Evolutionary conservation across 2,329 filamentous ascomycete species (phyloP).

Genomic region (Alternaria postmessia): DNA sequence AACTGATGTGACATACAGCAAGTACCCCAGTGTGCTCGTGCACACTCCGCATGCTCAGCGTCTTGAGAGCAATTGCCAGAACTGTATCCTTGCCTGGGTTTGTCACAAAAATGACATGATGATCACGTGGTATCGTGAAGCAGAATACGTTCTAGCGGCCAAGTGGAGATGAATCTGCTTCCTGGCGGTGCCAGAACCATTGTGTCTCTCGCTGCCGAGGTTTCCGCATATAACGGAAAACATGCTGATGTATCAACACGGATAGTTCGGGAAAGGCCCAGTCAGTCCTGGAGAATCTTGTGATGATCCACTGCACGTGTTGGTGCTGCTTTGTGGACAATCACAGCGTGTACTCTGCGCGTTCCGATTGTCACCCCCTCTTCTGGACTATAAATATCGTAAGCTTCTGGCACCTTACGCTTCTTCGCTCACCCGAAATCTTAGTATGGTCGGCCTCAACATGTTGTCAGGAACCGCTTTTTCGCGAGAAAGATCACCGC

Average conservation of each 20-base stretch:
- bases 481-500: too few relatives aligned
- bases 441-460: too few relatives aligned
- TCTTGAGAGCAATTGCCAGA: background rate
- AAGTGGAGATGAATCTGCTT: background rate
- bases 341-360: background rate
- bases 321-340: background rate
- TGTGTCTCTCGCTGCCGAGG: background rate
- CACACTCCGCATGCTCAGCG: background rate
- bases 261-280: background rate
- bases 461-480: too few relatives aligned
- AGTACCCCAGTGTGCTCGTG: background rate
- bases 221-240: too few relatives aligned
- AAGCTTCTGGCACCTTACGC: background rate
- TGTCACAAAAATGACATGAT: background rate
- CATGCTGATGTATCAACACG: background rate
- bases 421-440: background rate
- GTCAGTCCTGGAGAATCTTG: background rate
- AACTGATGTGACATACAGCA: background rate
- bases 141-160: too few relatives aligned
- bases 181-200: background rate
- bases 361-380: too few relatives aligned
- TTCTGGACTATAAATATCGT: background rate
- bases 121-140: background rate
- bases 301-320: background rate
- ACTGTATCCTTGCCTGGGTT: background rate